Percentiles rank a stretch among this genome's conserved stretches.
phyloP scores from a whole-genome alignment of 2,329 filamentous ascomycete species.

The Fusarium robinianum region DNA sequence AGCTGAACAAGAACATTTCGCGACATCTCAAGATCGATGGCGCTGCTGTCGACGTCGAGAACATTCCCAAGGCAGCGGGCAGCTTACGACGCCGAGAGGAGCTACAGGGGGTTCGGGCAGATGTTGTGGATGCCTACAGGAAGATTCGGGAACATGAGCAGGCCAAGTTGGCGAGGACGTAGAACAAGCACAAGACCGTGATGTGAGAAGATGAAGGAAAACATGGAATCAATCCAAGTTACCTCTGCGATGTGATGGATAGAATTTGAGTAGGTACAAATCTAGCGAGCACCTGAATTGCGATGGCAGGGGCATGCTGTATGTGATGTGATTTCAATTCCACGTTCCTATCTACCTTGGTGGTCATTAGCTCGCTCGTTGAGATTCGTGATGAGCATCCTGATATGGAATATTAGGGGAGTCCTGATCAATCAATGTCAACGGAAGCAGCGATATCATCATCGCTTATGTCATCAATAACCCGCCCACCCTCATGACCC shows the following conservation, averaged over 20 bases:
- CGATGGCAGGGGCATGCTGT: no score
- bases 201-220: not conserved
- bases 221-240: not conserved
- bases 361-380: not conserved
- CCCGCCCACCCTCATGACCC: not conserved
- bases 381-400: not conserved
- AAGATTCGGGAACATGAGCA: slow-evolving; percentile 46
- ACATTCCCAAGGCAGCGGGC: slow-evolving; percentile 46
- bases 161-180: slow-evolving; percentile 36
- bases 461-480: slow-evolving; percentile 33
- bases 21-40: slow-evolving; percentile 43
- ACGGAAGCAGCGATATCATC: not conserved
- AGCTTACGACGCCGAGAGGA: slow-evolving; percentile 48
- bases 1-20: slow-evolving; percentile 58
- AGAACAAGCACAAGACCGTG: not conserved
- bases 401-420: no score
- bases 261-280: no score
- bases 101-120: slow-evolving; percentile 42
- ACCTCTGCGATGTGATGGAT: no score
- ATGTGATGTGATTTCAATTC: no score
- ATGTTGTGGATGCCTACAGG: slow-evolving; percentile 47
- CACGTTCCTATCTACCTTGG: no score
- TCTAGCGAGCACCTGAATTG: no score
- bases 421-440: no score
- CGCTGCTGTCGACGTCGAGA: slow-evolving; percentile 43